These are phyloP conservation scores for Ceratocystis diversiconidia DNA, from an alignment of 2,329 filamentous ascomycete genomes.

Conservation along the genomic window DNA sequence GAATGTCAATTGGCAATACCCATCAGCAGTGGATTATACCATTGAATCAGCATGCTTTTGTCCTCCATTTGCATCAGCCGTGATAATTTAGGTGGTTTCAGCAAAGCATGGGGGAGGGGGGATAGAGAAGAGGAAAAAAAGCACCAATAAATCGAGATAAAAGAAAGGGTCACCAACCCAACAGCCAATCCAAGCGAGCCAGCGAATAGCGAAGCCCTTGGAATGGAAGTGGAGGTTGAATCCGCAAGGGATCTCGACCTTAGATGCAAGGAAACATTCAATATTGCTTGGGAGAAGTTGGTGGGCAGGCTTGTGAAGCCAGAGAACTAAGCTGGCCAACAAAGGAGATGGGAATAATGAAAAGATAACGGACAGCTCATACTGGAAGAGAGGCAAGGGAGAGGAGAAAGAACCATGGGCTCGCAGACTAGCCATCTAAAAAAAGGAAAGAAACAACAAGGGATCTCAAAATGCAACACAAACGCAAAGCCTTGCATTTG, in stretches of 20 bases:
- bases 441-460: neutral
- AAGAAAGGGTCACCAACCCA: neutral
- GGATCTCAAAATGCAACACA: constrained; percentile 1
- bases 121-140: neutral
- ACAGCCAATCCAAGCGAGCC: neutral
- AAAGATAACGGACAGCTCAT: constrained; percentile 1
- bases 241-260: neutral
- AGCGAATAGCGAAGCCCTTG: neutral
- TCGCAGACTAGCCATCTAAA: neutral
- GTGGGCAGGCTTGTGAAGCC: neutral
- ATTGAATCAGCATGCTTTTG: constrained; percentile 3
- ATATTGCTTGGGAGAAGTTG: constrained; percentile 1
- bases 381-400: neutral
- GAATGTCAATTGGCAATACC: neutral
- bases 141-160: neutral
- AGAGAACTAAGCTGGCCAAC: neutral
- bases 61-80: neutral
- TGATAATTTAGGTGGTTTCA: neutral
- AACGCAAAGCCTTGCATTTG: constrained; percentile 1
- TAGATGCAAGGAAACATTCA: neutral
- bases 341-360: neutral
- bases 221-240: constrained; percentile 2
- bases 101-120: neutral
- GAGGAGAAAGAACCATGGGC: neutral
- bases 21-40: neutral